Evolutionary conservation across 495 filamentous ascomycete genomes (phyloP), one percentile per base, ranked within the genome.

Genomic region (Aspergillus coremiiformis): DNA sequence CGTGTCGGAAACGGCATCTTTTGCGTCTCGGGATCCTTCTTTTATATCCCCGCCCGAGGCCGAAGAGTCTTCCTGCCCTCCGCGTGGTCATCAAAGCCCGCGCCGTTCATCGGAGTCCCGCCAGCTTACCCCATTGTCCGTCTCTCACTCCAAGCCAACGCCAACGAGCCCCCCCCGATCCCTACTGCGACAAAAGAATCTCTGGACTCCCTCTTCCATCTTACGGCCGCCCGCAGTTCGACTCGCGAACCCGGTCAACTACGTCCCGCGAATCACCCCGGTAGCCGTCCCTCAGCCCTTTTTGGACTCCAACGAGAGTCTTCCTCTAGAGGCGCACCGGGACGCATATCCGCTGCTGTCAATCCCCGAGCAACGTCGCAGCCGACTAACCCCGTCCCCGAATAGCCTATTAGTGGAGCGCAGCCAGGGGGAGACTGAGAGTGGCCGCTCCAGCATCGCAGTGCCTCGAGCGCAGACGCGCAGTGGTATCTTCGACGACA

Each of bases 301-400:
- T 35, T 65, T 67, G 44, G 44, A 39, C 9, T 70, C 66, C 2
- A 61, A 68, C 69, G 81, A 67, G n/a, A 66, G 61, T 29, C 66
- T 74, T 15, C 63, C 66, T 0, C 63, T 73, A 22, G 60, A 64
- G 17, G 45, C 62, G 23, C 64, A 66, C 22, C 68, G 71, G 22
- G 82, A 82, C 71, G 82, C 82, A 41, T 82, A 80, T 58, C 86
- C 85, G 14, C 79, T 90, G 15, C 75, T 90, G 46, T 80, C 82
- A 11, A 76, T 87, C 27, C 79, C 84, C 42, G 84, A 89, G 56
- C 79, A 80, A 55, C 82, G 79, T 39, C 78, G 79, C 59, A 80
- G 68, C 53, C 74, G 83, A 37, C 72, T 67, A 4, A 67, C 72
- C 50, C 71, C 72, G 10, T 76, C 77, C 44, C 76, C 79, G 26